Evolutionary conservation across 2,329 filamentous ascomycete species (phyloP).

Genomic region (Didymella pomorum): DNA sequence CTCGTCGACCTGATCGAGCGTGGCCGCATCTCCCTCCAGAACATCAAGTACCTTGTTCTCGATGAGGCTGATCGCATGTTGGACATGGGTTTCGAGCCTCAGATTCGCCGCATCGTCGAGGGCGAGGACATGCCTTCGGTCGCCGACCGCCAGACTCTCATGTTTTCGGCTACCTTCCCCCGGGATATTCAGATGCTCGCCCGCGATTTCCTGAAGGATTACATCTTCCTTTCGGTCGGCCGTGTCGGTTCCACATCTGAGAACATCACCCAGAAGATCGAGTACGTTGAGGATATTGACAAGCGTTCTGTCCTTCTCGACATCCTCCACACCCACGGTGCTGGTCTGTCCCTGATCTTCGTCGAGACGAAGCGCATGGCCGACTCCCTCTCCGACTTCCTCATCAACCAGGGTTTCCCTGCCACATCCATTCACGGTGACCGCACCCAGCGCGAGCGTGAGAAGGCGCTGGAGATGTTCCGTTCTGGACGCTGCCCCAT

Average conservation of each 20-base stretch:
- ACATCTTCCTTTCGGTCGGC: constrained; percentile 97
- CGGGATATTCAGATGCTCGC: constrained; percentile 99
- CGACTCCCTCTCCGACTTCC: constrained; percentile 94
- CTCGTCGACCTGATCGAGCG: constrained; percentile 98
- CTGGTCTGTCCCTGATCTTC: constrained; percentile 92
- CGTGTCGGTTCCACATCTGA: constrained; percentile 99
- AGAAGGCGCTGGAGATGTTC: constrained; percentile 97
- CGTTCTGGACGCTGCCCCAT: constrained; percentile 94
- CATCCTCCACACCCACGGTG: constrained; percentile 93
- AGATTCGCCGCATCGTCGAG: constrained; percentile 98
- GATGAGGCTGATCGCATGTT: constrained; percentile 99
- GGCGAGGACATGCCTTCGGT: constrained; percentile 96
- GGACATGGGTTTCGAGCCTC: constrained; percentile 99
- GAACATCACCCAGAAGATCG: constrained; percentile 99
- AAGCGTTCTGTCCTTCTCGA: constrained; percentile 98
- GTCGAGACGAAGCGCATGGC: constrained; percentile 99
- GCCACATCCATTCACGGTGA: constrained; percentile 99
- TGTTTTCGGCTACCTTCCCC: constrained; percentile 99
- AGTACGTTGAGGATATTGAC: constrained; percentile 96
- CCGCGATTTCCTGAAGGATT: constrained; percentile 98
- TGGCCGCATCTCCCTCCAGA: constrained; percentile 94
- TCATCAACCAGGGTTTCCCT: constrained; percentile 98
- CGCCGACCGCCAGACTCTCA: constrained; percentile 90
- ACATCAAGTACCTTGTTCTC: constrained; percentile 99
- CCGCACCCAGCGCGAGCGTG: constrained; percentile 97